Evolutionary conservation across 345 rosid species (phyloP).

Genomic region (Euphorbia lathyris): DNA sequence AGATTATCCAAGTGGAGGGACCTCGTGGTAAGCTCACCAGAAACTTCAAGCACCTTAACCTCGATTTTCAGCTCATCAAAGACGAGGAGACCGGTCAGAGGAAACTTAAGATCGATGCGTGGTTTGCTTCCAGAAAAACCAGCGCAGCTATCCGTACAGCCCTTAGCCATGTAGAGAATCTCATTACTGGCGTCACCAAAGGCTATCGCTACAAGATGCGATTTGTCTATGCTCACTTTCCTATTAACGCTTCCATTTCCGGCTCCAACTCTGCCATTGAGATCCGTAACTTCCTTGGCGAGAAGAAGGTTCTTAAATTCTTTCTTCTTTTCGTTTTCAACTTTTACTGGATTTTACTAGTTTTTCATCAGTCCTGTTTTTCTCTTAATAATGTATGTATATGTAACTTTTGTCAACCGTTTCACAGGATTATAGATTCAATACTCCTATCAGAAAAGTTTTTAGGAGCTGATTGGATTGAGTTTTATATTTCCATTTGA

Average conservation of each 20-base stretch:
- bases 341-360: no score
- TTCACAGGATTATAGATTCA: no score
- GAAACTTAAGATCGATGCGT: not conserved
- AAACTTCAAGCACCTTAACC: not conserved
- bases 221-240: not conserved
- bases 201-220: slow-evolving; percentile 8
- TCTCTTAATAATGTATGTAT: no score
- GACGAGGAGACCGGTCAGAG: not conserved
- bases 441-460: no score
- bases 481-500: no score
- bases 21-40: slow-evolving; percentile 2
- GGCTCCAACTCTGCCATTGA: not conserved
- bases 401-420: no score
- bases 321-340: no score
- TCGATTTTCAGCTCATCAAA: not conserved
- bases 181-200: not conserved
- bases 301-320: slow-evolving; percentile 6
- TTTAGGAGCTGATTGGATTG: no score
- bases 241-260: not conserved
- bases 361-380: no score
- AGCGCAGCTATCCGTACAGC: not conserved
- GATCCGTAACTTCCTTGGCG: slow-evolving; percentile 1
- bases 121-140: slow-evolving; percentile 1
- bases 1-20: not conserved
- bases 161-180: no score